Evolutionary conservation across 192 early-diverging fungal species (phyloP).

Genomic region (Umbelopsis isabellina): DNA sequence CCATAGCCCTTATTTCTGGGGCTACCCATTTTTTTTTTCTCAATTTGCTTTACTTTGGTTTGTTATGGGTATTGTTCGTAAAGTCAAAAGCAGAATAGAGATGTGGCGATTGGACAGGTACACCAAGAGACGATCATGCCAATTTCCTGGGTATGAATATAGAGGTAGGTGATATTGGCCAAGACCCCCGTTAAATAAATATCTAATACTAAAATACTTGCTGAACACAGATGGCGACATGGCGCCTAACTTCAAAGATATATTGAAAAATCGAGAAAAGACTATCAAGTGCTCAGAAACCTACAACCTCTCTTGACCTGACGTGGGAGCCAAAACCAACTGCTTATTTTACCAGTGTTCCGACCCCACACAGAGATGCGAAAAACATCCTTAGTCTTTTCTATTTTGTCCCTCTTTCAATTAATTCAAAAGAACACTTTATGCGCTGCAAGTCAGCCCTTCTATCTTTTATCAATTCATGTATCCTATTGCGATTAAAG

Average conservation of each 20-base stretch:
- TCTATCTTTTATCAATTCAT: too few species aligned
- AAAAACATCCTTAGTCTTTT: too few species aligned
- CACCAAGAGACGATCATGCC: slow-evolving; percentile 27
- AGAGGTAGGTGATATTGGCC: slow-evolving; percentile 13
- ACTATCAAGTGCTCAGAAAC: slow-evolving; percentile 28
- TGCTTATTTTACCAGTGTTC: neutral
- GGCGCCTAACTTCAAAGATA: neutral
- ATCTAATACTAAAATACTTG: neutral
- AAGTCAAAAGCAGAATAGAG: slow-evolving; percentile 21
- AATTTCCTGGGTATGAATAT: slow-evolving; percentile 23
- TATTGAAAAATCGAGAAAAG: neutral
- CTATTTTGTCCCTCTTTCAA: too few species aligned
- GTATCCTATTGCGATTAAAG: too few species aligned
- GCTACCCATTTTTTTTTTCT: neutral
- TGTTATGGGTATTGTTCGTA: slow-evolving; percentile 25
- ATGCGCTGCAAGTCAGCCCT: too few species aligned
- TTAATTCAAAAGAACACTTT: too few species aligned
- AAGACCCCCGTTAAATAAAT: too few species aligned
- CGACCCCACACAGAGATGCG: neutral
- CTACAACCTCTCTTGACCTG: slow-evolving; percentile 16
- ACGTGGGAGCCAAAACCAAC: slow-evolving; percentile 8
- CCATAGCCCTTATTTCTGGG: neutral
- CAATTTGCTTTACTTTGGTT: neutral
- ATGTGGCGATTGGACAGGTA: slow-evolving; percentile 32
- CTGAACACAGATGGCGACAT: neutral